A percentile compares a stretch with the other conserved stretches of the same genome.
Evolutionary conservation across 2,329 filamentous ascomycete genomes (phyloP).

Genomic region (Diaporthe ampelina): DNA sequence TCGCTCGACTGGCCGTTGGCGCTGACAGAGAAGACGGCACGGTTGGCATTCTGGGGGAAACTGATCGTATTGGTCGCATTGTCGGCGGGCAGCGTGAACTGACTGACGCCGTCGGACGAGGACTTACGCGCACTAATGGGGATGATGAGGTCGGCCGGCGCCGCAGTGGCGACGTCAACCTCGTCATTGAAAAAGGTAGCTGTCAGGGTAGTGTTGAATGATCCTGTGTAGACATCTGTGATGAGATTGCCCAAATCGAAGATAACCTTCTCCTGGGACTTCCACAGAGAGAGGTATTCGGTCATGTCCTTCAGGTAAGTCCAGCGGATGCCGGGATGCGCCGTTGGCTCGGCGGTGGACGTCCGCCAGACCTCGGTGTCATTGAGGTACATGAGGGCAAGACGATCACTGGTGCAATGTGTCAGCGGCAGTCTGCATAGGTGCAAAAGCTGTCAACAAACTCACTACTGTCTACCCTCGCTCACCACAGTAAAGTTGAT

Average conservation of each 20-base stretch:
- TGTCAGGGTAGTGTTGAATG: conserved; percentile 81
- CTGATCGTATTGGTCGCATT: conserved; percentile 69
- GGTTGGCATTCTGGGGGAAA: conserved; percentile 76
- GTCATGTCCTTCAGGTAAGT: conserved; percentile 85
- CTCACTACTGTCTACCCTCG: conserved; percentile 74
- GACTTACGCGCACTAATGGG: conserved; percentile 73
- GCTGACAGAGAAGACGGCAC: conserved; percentile 81
- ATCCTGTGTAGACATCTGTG: conserved; percentile 77
- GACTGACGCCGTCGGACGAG: conserved; percentile 68
- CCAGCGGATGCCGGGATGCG: conserved; percentile 77
- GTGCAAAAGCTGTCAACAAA: not conserved
- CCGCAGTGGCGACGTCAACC: conserved; percentile 54
- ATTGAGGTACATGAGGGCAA: conserved; percentile 81
- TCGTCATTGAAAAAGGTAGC: conserved; percentile 75
- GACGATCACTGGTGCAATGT: conserved; percentile 65
- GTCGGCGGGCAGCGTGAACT: conserved; percentile 76
- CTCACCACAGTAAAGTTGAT: conserved; percentile 84
- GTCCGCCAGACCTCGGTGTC: conserved; percentile 88
- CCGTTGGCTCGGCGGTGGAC: conserved; percentile 83
- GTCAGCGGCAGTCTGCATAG: conserved; percentile 11
- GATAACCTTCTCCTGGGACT: conserved; percentile 77
- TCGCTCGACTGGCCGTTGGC: conserved; percentile 82
- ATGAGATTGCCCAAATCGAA: conserved; percentile 85
- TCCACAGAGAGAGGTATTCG: conserved; percentile 77
- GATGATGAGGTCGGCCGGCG: conserved; percentile 75